Base-by-base conservation (phyloP, 345 rosid species). In the Odontarrhena argentea region DNA sequence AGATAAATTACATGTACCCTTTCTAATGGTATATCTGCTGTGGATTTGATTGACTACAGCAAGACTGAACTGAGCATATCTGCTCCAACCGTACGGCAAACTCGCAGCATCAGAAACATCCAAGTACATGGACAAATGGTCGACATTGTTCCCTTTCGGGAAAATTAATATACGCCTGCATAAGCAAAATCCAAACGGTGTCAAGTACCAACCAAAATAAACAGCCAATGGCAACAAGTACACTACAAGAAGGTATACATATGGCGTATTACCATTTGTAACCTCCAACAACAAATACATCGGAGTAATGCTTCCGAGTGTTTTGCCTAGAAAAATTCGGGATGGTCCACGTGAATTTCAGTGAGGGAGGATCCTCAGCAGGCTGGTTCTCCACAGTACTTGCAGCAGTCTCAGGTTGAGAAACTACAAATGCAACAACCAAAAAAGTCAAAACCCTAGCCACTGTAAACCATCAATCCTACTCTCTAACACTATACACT, bases 81-180 rank as follows among this genome's bases (percentile, higher is more conserved):
- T 85, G 81, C 87, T 87, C 99, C 99, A 94, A 30, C 91, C 97
- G 47, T 91, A 86, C 1, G 97, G 91, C 82, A 91, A 82, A 34
- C 78, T 80, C 25, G 79, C 55, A 18, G 97, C 79, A 78, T 94
- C 99, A 11, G 96, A 86, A 78, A 94, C 96, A 82, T 94, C 96
- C 81, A 94, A 78, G 75, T 94, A 94, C 96, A 93, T 86, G 41
- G 97, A 93, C 81, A 93, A 81, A 72, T 83, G 91, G 63, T 88
- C 96, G 70, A 90, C 96, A 67, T 87, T 88, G 82, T 91, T 88
- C 65, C 97, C 97, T 73, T 87, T 88, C 4, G 97, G 96, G 67
- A 91, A 91, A 46, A 83, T 79, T 59, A 91, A 87, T 55, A 91
- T 75, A n/a, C 96, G 91, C 99, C 97, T 94, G 78, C 72, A 76